Evolutionary conservation across 2,329 filamentous ascomycete species (phyloP).

Genomic region (Nemania serpens): DNA sequence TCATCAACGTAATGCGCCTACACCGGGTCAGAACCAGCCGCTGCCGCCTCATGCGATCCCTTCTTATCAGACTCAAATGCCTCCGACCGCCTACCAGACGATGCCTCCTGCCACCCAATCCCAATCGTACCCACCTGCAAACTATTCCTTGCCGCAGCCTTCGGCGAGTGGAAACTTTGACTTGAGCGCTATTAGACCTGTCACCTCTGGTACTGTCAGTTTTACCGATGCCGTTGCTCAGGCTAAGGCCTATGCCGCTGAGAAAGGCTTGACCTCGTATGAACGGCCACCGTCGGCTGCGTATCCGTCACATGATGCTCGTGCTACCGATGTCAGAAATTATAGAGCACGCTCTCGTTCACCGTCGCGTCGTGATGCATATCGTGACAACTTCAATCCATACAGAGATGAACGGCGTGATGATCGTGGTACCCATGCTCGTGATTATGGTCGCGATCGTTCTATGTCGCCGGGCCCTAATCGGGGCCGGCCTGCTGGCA

Average conservation of each 20-base stretch:
- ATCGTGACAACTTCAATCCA: conserved; percentile 77
- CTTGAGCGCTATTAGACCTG: conserved; percentile 77
- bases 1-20: conserved; percentile 50
- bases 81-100: conserved; percentile 45
- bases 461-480: conserved; percentile 69
- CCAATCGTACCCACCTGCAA: conserved; percentile 42
- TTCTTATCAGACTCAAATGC: conserved; percentile 44
- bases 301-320: conserved; percentile 46
- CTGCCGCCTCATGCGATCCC: conserved; percentile 41
- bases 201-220: conserved; percentile 80
- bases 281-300: conserved; percentile 56
- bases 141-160: conserved; percentile 66
- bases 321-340: conserved; percentile 55
- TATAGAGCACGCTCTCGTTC: conserved; percentile 78
- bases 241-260: conserved; percentile 78
- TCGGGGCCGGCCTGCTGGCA: conserved; percentile 54
- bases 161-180: conserved; percentile 78
- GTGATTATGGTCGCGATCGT: conserved; percentile 68
- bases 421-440: conserved; percentile 59
- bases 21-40: conserved; percentile 50
- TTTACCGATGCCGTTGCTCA: conserved; percentile 85
- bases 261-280: conserved; percentile 72
- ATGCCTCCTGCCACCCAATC: conserved; percentile 48
- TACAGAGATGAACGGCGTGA: conserved; percentile 85
- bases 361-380: conserved; percentile 69